Evolutionary conservation across 345 rosid genomes (phyloP).

Genomic region (Camelina neglecta): DNA sequence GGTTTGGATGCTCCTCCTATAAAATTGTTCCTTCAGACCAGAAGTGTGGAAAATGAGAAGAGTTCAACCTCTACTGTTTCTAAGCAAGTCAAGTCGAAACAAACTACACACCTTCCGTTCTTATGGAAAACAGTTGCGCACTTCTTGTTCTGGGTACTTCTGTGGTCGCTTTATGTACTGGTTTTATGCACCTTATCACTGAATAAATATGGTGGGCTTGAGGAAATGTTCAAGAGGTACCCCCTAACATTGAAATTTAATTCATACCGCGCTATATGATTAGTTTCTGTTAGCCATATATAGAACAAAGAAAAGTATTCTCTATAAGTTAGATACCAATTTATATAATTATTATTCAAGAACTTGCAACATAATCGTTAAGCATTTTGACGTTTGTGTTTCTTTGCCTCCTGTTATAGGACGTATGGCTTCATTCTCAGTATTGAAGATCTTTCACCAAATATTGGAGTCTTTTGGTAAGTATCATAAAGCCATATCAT

Average conservation of each 20-base stretch:
- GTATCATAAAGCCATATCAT: slow-evolving; percentile 27
- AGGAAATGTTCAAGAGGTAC: slow-evolving; percentile 90
- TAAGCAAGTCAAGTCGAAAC: slow-evolving; percentile 41
- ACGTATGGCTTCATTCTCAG: slow-evolving; percentile 95
- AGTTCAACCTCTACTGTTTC: slow-evolving; percentile 38
- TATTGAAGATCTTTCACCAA: slow-evolving; percentile 91
- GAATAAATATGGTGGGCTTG: slow-evolving; percentile 66
- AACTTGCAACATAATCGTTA: too few relatives aligned
- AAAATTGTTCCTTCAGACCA: slow-evolving; percentile 62
- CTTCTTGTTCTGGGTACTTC: slow-evolving; percentile 70
- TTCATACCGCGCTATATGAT: not conserved
- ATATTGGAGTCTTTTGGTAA: slow-evolving; percentile 92
- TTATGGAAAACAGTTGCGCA: slow-evolving; percentile 61
- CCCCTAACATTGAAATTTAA: slow-evolving; percentile 19
- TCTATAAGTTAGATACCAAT: too few relatives aligned
- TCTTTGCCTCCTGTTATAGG: slow-evolving; percentile 52
- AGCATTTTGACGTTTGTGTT: slow-evolving; percentile 15
- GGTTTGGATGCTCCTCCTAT: slow-evolving; percentile 90
- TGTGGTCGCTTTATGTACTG: slow-evolving; percentile 75
- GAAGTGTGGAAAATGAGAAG: slow-evolving; percentile 40
- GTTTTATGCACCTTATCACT: slow-evolving; percentile 68
- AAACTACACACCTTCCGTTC: slow-evolving; percentile 48
- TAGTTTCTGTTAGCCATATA: slow-evolving; percentile 10
- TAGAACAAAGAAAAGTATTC: not conserved
- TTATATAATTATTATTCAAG: too few relatives aligned